A percentile compares a stretch with the other conserved stretches of the same genome.
Evolutionary conservation across 2,329 filamentous ascomycete species (phyloP).

Genomic region (Xylariomycetidae sp.): DNA sequence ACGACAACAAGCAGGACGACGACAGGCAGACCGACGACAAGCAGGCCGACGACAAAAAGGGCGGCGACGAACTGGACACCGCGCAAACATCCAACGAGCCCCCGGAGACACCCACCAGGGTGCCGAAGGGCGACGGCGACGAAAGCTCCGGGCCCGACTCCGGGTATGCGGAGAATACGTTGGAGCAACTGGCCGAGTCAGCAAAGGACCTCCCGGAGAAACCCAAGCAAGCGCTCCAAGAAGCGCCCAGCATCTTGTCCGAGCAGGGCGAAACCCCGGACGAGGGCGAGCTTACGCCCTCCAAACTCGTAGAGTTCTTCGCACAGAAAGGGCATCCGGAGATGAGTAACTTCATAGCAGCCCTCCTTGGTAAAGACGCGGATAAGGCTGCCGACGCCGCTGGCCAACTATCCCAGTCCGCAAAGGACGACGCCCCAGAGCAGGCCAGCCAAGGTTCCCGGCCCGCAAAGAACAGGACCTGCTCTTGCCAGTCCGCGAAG

Average conservation of each 20-base stretch:
- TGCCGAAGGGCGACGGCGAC: too few relatives aligned
- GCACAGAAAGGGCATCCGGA: conserved; percentile 20
- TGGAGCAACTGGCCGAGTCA: not conserved
- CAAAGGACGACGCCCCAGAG: too few relatives aligned
- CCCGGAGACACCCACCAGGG: too few relatives aligned
- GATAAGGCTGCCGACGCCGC: conserved; percentile 5
- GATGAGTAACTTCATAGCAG: conserved; percentile 24
- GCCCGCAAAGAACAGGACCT: too few relatives aligned
- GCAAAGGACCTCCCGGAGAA: conserved; percentile 7
- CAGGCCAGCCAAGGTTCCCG: too few relatives aligned
- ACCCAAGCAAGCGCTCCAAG: conserved; percentile 4
- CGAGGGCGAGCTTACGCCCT: too few relatives aligned
- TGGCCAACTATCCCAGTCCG: too few relatives aligned
- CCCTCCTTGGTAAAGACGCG: conserved; percentile 12
- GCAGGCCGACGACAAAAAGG: not conserved
- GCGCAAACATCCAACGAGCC: conserved; percentile 2
- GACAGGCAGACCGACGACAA: not conserved
- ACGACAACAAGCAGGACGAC: not conserved
- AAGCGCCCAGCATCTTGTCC: conserved; percentile 6
- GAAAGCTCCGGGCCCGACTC: too few relatives aligned
- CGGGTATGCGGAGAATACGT: too few relatives aligned
- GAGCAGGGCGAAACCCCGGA: conserved; percentile 12
- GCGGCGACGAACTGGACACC: too few relatives aligned
- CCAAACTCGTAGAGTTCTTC: conserved; percentile 22
- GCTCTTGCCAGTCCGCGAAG: too few relatives aligned